Evolutionary conservation across 108 stramenopile species (phyloP), one percentile per base, ranked within the genome.

Genomic region (Stephanodiscus minutulus): DNA sequence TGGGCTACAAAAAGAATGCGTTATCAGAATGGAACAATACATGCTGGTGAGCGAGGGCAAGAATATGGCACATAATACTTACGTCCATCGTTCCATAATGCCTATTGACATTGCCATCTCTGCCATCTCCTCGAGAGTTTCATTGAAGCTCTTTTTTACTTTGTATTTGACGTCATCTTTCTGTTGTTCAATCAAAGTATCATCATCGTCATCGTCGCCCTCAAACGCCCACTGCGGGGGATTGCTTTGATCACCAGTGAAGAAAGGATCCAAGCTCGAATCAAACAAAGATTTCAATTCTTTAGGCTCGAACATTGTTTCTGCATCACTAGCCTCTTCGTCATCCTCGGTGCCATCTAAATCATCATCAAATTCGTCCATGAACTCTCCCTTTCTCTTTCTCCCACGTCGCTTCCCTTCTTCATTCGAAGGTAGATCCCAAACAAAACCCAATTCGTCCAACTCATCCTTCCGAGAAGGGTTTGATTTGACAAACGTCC

Each of bases 391-490:
- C 58, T 88, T 85, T 61, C 72, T 86, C 76, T 87, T 87, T 25
- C 88, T 47, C 2, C 86, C 88, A 54, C 87, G 60, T 44, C 72
- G 71, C 68, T 86, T 86, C 37, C 87, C 87, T 10, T 74, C 62
- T 22, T 79, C 83, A 43, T 68, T 67, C 35, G 77, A 61, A 31
- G 87, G 86, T 59, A 83, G 82, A 36, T 79, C 89, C 94, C 94
- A 96, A 20, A 87, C 79, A 74, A 96, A 93, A 20, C 95, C 95
- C 56, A 96, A 54, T 8, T 86, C 82, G 54, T 92, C 88, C 60
- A 96, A 72, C 63, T 83, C 70, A 27, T 82, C 70, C 59, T 71
- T 86, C 25, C 95, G 66, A 44, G 81, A 78, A 28, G 91, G 86
- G 70, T 88, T 74, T 18, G 73, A 73, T 58, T 88, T 92, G 24